A percentile compares a stretch with the other conserved stretches of the same genome.
phyloP scores from a whole-genome alignment of 352 stramenopile genomes.

The Phytopythium vexans region DNA sequence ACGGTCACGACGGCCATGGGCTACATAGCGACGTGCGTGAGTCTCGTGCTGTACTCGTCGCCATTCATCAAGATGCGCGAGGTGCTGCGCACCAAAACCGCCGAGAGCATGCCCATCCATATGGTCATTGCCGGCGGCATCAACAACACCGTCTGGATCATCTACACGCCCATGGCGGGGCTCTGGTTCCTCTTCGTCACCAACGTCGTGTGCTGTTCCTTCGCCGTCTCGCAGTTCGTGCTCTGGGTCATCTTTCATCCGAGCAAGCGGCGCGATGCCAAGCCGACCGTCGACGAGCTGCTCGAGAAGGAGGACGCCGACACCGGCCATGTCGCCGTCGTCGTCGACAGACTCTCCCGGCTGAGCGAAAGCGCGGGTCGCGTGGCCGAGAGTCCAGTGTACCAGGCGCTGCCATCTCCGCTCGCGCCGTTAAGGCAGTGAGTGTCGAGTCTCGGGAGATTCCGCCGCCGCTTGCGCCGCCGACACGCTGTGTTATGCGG shows the following conservation, averaged over 20 bases:
- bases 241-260: conserved; percentile 52
- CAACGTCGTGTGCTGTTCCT: conserved; percentile 34
- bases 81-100: conserved; percentile 45
- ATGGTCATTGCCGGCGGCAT: conserved; percentile 46
- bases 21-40: conserved; percentile 33
- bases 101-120: conserved; percentile 49
- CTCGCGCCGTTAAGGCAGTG: conserved; percentile 11
- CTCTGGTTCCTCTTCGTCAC: conserved; percentile 57
- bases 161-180: conserved; percentile 30
- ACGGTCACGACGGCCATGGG: conserved; percentile 31
- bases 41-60: conserved; percentile 51
- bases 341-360: conserved; percentile 12
- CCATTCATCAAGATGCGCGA: conserved; percentile 47
- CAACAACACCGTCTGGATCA: conserved; percentile 60
- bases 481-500: background rate
- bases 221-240: conserved; percentile 29
- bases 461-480: background rate
- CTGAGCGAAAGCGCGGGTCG: background rate
- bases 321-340: conserved; percentile 8
- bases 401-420: conserved; percentile 24
- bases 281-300: conserved; percentile 16
- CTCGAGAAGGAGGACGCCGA: conserved; percentile 22
- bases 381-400: conserved; percentile 15
- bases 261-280: conserved; percentile 28
- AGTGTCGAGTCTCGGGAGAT: background rate